A percentile compares a stretch with the other conserved stretches of the same genome.
Evolutionary conservation across 2,329 filamentous ascomycete species (phyloP).

Genomic region (Colletotrichum coccodes): DNA sequence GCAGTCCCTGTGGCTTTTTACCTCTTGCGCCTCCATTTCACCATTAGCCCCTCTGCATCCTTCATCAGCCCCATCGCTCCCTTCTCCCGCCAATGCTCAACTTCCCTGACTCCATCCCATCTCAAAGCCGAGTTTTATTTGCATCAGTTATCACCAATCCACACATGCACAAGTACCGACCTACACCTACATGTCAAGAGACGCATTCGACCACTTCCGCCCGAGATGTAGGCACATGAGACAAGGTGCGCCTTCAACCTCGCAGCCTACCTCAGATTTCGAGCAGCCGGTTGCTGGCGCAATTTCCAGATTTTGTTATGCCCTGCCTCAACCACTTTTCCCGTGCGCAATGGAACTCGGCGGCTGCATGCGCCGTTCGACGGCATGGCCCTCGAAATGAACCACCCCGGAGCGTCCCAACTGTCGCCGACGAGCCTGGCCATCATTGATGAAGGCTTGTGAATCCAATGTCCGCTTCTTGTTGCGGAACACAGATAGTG

Average conservation of each 20-base stretch:
- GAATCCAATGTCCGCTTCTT: conserved; percentile 13
- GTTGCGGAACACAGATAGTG: conserved; percentile 7
- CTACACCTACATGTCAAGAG: not conserved
- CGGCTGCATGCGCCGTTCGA: conserved; percentile 24
- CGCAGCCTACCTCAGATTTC: not conserved
- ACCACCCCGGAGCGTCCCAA: conserved; percentile 11
- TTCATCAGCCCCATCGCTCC: not conserved
- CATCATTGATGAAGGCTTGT: conserved; percentile 11
- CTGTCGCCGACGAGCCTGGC: not conserved
- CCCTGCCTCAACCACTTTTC: conserved; percentile 15
- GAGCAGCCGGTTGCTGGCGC: not conserved
- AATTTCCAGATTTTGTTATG: conserved; percentile 14
- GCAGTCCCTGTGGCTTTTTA: too few relatives aligned
- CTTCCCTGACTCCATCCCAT: not conserved
- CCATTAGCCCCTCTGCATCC: not conserved
- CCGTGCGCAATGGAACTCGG: conserved; percentile 21
- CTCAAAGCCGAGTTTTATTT: not conserved
- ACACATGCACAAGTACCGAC: not conserved
- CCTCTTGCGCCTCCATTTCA: not conserved
- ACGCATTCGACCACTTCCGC: not conserved
- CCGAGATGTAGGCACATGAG: not conserved
- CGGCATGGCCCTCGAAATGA: conserved; percentile 11
- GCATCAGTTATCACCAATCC: not conserved
- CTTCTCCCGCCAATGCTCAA: not conserved
- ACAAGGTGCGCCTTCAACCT: not conserved